Evolutionary conservation across 495 filamentous ascomycete species (phyloP).

Genomic region (Recurvomyces mirabilis): DNA sequence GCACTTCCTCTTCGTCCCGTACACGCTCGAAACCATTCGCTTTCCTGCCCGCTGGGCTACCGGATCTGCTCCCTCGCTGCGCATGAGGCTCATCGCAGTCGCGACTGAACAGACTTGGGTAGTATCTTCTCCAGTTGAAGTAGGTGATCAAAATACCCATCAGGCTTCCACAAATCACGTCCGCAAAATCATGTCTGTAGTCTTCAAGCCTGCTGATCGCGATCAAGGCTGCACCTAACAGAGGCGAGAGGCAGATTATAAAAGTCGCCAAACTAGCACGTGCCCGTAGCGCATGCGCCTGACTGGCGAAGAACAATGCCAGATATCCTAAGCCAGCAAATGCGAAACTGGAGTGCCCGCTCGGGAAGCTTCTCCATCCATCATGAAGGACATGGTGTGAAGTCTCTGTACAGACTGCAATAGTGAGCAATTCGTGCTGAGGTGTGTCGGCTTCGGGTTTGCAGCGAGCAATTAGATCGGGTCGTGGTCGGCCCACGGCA

Average conservation of each 20-base stretch:
- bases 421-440: constrained; percentile 43
- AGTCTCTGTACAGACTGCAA: constrained; percentile 43
- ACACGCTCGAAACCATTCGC: constrained; percentile 37
- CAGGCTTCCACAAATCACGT: constrained; percentile 66
- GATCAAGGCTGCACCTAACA: constrained; percentile 74
- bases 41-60: constrained; percentile 4
- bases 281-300: constrained; percentile 69
- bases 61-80: constrained; percentile 16
- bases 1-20: constrained; percentile 37
- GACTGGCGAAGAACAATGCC: constrained; percentile 56
- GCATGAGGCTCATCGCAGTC: constrained; percentile 43
- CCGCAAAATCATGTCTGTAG: constrained; percentile 89
- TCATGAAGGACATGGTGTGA: constrained; percentile 37
- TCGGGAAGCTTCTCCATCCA: constrained; percentile 58
- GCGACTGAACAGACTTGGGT: constrained; percentile 39
- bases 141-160: constrained; percentile 65
- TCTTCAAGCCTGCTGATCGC: constrained; percentile 87
- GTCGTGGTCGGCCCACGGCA: constrained; percentile 75
- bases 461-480: constrained; percentile 84
- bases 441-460: constrained; percentile 57
- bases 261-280: constrained; percentile 52
- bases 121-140: constrained; percentile 72
- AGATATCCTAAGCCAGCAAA: constrained; percentile 54
- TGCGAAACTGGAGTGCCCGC: constrained; percentile 53
- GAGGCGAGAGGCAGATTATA: constrained; percentile 50